A percentile compares a stretch with the other conserved stretches of the same genome.
These are phyloP conservation scores for Candida nemodendra DNA, from an alignment of 805 yeast genomes.

Conservation along the genomic window DNA sequence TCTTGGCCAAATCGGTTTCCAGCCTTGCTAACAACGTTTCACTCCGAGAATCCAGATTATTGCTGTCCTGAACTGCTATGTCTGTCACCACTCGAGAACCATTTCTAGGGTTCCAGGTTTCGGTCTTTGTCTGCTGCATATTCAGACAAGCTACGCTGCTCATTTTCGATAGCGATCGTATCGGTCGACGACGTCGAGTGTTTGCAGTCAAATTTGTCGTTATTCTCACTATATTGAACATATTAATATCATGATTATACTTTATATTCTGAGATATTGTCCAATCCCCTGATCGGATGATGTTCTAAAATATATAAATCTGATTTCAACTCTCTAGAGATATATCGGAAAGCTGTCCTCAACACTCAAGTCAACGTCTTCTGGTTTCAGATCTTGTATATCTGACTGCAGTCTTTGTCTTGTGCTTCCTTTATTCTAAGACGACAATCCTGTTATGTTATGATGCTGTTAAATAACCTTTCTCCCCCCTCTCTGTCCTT, in stretches of 20 bases:
- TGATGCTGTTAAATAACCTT: too few species aligned
- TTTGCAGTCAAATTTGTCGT: slow-evolving; percentile 1
- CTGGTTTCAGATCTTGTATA: too few species aligned
- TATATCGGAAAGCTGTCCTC: too few species aligned
- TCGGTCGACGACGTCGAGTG: slow-evolving; percentile 1
- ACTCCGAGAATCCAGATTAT: background rate
- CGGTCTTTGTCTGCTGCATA: background rate
- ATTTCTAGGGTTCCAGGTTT: background rate
- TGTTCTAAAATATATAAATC: background rate
- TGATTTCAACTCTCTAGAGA: background rate
- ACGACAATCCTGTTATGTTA: too few species aligned
- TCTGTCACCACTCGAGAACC: background rate
- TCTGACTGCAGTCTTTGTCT: too few species aligned
- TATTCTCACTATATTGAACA: slow-evolving; percentile 9
- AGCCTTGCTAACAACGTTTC: background rate
- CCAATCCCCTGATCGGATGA: background rate
- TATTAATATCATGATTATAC: slow-evolving; percentile 5
- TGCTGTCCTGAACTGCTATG: background rate
- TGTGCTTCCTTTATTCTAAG: too few species aligned
- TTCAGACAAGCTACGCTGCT: background rate
- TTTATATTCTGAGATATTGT: too few species aligned
- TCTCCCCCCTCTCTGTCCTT: too few species aligned
- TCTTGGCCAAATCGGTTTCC: background rate
- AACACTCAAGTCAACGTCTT: too few species aligned
- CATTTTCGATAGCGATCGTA: background rate